Base-by-base conservation (phyloP, 2,329 filamentous ascomycete genomes). In the Epichloe uncinata region DNA sequence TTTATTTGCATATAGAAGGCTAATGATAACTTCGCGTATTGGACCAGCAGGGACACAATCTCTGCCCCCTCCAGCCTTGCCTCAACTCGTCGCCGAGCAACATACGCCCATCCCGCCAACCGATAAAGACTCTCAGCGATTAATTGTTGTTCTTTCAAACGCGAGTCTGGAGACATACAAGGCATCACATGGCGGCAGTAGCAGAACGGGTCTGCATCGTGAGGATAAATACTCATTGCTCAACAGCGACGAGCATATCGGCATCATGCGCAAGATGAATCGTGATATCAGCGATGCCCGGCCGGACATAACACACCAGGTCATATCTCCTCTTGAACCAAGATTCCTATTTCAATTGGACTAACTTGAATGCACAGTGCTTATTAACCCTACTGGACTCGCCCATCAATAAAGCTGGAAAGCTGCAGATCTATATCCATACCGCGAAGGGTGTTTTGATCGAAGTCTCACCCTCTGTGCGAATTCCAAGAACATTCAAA, bases 231-330 rank as follows among this genome's bases (percentile, higher is more conserved):
- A 95, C 70, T 95, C 91, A 54, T 75, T 98, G 48, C 82, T 98
- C 62, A 98, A 98, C 75, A 96, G 90, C 69, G 93, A 98, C 64
- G 93, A 98, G 70, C 93, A 98, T 66, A 98, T 98, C 59, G 93
- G 93, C 55, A 86, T 97, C 57, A 95, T 98, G 89, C 85, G 93
- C 63, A 98, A 97, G 75, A 97, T 97, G 91, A 95, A 95, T 66
- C 80, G 93, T 60, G 93, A 98, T 66, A 97, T 98, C 57, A 96
- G 90, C 66, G 93, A 98, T 69, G 93, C 93, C 53, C 82, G 93
- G 59, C 93, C 93, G 42, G 93, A 98, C 69, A 98, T 98, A 62
- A 95, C 93, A 43, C 93, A 98, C 67, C 93, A 97, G 87, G 91
- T 96, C 55, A 60, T 52, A 55, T 54, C 42, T 49, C 49, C 55